phyloP scores from a whole-genome alignment of 148 eudicot genomes.

The Vaccinium corymbosum region DNA sequence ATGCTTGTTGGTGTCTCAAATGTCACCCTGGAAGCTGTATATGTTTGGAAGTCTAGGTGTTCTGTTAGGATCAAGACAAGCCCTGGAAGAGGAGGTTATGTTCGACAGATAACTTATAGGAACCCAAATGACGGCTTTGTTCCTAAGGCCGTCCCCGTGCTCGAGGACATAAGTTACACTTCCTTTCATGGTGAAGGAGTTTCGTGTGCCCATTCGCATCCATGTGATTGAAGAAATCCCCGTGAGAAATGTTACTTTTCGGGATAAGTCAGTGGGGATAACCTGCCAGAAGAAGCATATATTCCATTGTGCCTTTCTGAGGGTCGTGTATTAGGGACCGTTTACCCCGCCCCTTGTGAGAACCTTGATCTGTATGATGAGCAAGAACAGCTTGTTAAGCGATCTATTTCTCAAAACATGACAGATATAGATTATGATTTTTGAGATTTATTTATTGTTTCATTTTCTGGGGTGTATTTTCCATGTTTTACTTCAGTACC shows the following conservation, averaged over 20 bases:
- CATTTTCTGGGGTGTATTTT: too few species aligned
- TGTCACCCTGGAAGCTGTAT: slow-evolving; percentile 63
- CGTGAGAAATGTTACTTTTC: slow-evolving; percentile 53
- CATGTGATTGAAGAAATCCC: slow-evolving; percentile 86
- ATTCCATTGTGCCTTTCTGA: slow-evolving; percentile 77
- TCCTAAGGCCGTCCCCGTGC: too few species aligned
- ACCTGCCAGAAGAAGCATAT: slow-evolving; percentile 76
- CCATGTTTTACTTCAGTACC: too few species aligned
- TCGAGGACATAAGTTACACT: neutral
- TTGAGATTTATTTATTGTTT: slow-evolving; percentile 28
- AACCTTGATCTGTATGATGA: slow-evolving; percentile 84
- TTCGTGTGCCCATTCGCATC: slow-evolving; percentile 83
- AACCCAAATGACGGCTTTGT: slow-evolving; percentile 16
- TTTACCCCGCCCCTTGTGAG: slow-evolving; percentile 82
- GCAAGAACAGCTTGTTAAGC: slow-evolving; percentile 57
- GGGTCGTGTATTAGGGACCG: slow-evolving; percentile 73
- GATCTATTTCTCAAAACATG: slow-evolving; percentile 51
- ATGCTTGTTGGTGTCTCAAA: slow-evolving; percentile 98
- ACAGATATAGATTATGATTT: slow-evolving; percentile 67
- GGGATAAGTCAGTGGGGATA: slow-evolving; percentile 81
- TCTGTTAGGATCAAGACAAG: slow-evolving; percentile 90
- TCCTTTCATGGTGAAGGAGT: slow-evolving; percentile 77
- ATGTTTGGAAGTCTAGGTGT: slow-evolving; percentile 76
- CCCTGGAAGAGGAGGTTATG: slow-evolving; percentile 84
- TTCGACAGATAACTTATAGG: slow-evolving; percentile 55